Percentiles rank a stretch among this genome's conserved stretches.
Evolutionary conservation across 1,284 basidiomycete genomes (phyloP).

Genomic region (Leccinum glutinopallens): DNA sequence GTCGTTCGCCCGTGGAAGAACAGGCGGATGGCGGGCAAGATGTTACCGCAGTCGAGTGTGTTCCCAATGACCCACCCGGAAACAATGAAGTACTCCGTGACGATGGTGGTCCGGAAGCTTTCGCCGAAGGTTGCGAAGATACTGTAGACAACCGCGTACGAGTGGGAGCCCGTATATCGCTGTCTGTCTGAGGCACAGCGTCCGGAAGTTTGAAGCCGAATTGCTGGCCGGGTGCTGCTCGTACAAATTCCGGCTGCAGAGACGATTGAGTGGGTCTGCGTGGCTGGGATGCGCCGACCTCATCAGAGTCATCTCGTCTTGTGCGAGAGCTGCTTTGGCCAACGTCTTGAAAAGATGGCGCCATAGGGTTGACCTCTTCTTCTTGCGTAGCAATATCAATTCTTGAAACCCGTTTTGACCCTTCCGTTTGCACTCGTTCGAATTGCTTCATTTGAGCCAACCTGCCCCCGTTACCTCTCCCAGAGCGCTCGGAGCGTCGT

Average conservation of each 20-base stretch:
- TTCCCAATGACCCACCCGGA: background rate
- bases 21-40: background rate
- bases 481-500: background rate
- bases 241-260: background rate
- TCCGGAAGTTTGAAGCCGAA: background rate
- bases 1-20: background rate
- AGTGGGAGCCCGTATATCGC: background rate
- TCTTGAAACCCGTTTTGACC: background rate
- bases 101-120: background rate
- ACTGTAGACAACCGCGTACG: background rate
- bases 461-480: conserved; percentile 2
- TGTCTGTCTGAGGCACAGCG: background rate
- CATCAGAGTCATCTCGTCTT: background rate
- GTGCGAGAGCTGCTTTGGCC: background rate
- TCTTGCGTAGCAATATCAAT: background rate
- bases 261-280: background rate
- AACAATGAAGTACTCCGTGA: background rate
- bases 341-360: background rate
- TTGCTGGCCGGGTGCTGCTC: background rate
- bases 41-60: background rate
- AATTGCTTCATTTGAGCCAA: background rate
- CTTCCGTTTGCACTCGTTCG: background rate
- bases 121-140: background rate
- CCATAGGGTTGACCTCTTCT: conserved; percentile 1
- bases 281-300: background rate